phyloP scores from a whole-genome alignment of 441 rosid species.

The Gossypium schwendimanii region DNA sequence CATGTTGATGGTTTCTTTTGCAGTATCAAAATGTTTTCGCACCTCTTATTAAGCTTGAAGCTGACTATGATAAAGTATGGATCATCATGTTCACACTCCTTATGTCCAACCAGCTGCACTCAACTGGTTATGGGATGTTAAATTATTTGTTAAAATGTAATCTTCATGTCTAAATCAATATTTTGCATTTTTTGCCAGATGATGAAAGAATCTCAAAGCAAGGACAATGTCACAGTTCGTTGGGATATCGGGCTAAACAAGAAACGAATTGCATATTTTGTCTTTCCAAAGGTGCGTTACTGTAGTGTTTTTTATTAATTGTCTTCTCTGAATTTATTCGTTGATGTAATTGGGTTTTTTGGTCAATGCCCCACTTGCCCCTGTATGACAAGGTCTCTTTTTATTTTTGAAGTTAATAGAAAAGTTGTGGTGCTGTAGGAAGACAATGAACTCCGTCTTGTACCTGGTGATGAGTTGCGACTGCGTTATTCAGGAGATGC shows the following conservation, averaged over 20 bases:
- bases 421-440: conserved; percentile 45
- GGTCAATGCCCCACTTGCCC: background rate
- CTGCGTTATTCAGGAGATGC: conserved; percentile 96
- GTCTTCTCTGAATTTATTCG: background rate
- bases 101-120: background rate
- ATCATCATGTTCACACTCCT: conserved; percentile 1
- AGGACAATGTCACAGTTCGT: conserved; percentile 87
- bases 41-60: conserved; percentile 99
- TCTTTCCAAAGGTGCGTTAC: conserved; percentile 80
- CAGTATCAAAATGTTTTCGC: conserved; percentile 99
- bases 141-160: background rate
- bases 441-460: conserved; percentile 93
- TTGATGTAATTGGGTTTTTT: background rate
- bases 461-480: conserved; percentile 95
- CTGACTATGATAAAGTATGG: conserved; percentile 94
- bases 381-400: background rate
- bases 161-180: conserved; percentile 16
- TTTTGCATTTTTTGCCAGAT: conserved; percentile 36
- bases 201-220: conserved; percentile 99
- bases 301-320: background rate
- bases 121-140: background rate
- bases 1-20: conserved; percentile 20
- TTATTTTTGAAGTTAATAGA: conserved; percentile 9
- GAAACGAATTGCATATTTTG: conserved; percentile 89
- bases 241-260: conserved; percentile 99